These are phyloP conservation scores for Helichrysum umbraculigerum DNA, from an alignment of 129 eudicot species.

Conservation along the genomic window DNA sequence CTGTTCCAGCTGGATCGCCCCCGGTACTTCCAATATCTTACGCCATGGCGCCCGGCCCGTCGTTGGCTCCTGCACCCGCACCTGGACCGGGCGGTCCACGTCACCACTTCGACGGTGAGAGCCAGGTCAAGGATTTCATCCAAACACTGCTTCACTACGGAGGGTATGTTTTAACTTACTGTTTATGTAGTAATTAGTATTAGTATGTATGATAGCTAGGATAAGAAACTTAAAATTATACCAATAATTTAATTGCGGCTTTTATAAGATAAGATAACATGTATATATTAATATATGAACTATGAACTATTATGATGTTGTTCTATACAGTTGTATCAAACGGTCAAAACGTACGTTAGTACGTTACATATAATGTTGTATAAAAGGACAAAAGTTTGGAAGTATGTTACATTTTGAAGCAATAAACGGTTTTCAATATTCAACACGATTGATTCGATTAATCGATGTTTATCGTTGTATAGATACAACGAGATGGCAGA, in stretches of 20 bases:
- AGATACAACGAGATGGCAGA: constrained; percentile 94
- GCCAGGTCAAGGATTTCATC: constrained; percentile 89
- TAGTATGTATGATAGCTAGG: neutral
- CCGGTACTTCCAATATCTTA: constrained; percentile 73
- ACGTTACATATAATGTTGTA: no score
- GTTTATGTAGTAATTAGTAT: neutral
- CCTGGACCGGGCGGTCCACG: constrained; percentile 96
- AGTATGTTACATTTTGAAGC: neutral
- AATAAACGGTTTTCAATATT: neutral
- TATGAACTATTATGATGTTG: neutral
- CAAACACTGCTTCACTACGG: constrained; percentile 80
- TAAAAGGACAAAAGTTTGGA: neutral
- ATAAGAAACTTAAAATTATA: neutral
- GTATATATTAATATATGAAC: no score
- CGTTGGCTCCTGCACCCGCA: constrained; percentile 91
- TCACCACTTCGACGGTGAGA: constrained; percentile 82
- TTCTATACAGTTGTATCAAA: no score
- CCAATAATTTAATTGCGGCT: neutral
- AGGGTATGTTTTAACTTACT: constrained; percentile 22
- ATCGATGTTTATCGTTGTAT: neutral
- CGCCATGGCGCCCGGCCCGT: constrained; percentile 93
- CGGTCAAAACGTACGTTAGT: no score
- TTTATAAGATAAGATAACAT: neutral
- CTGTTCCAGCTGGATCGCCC: constrained; percentile 61
- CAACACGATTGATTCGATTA: neutral